Conservation (phyloP, 2,329 filamentous ascomycete genomes). For the Fusarium albosuccineum region DNA sequence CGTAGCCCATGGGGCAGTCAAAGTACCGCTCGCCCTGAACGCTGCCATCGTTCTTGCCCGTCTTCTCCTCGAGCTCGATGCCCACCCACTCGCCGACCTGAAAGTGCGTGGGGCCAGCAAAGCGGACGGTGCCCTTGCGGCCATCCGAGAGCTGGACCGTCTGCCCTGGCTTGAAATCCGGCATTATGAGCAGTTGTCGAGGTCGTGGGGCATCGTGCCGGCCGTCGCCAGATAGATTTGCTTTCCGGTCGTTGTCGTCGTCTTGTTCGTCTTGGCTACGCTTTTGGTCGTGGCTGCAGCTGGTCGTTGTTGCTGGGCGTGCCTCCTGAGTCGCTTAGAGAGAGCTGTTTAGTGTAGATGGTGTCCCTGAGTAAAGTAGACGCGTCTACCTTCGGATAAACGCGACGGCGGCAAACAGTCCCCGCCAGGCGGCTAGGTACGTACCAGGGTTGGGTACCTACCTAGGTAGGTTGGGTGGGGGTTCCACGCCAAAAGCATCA, state of each 20-base stretch:
- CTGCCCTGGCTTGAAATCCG: constrained; percentile 75
- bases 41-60: constrained; percentile 94
- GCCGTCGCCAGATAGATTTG: constrained; percentile 10
- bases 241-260: constrained; percentile 7
- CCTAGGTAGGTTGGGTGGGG: constrained; percentile 1
- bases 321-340: constrained; percentile 24
- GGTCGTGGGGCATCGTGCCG: constrained; percentile 52
- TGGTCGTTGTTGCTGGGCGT: constrained; percentile 5
- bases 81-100: constrained; percentile 89
- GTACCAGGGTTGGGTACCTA: constrained; percentile 25
- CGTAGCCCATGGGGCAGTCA: constrained; percentile 79
- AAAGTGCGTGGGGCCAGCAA: constrained; percentile 83
- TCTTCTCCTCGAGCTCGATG: constrained; percentile 84
- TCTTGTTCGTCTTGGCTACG: not conserved
- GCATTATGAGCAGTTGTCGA: constrained; percentile 54
- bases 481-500: not conserved
- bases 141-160: constrained; percentile 84
- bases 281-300: constrained; percentile 18
- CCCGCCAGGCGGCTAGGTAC: constrained; percentile 34
- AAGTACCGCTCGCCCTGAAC: constrained; percentile 92
- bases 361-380: constrained; percentile 24
- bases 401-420: constrained; percentile 41
- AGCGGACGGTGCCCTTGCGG: constrained; percentile 82
- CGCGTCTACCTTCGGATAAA: constrained; percentile 48
- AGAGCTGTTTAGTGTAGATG: constrained; percentile 29